These are phyloP conservation scores for Rubus idaeus DNA, from an alignment of 306 rosid genomes.

Conservation along the genomic window DNA sequence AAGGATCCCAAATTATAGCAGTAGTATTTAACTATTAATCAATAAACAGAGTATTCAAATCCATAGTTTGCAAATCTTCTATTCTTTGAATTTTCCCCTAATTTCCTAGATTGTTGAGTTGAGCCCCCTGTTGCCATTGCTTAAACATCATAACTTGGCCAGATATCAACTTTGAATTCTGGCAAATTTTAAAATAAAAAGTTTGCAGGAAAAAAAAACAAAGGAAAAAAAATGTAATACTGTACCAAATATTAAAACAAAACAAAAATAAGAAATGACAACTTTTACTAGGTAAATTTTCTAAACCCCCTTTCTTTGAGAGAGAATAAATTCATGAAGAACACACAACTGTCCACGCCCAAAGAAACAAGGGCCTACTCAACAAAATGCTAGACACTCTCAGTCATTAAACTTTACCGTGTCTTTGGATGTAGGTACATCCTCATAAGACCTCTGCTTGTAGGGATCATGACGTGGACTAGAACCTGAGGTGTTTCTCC, in stretches of 20 bases:
- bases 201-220: neutral
- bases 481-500: constrained; percentile 59
- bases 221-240: neutral
- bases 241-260: neutral
- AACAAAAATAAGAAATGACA: too few relatives aligned
- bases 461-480: constrained; percentile 64
- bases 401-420: constrained; percentile 52
- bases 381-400: neutral
- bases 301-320: neutral
- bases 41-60: neutral
- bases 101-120: neutral
- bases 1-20: neutral
- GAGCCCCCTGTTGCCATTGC: neutral
- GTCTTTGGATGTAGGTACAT: constrained; percentile 49
- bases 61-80: neutral
- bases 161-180: neutral
- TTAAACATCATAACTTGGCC: neutral
- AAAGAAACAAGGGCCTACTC: neutral
- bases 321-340: neutral
- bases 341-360: constrained; percentile 1
- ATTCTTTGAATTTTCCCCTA: neutral
- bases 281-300: too few relatives aligned
- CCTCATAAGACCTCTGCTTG: constrained; percentile 67
- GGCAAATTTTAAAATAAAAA: neutral
- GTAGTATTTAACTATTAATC: neutral